Conservation (phyloP, 2,329 filamentous ascomycete genomes). For the Colletotrichum theobromicola region DNA sequence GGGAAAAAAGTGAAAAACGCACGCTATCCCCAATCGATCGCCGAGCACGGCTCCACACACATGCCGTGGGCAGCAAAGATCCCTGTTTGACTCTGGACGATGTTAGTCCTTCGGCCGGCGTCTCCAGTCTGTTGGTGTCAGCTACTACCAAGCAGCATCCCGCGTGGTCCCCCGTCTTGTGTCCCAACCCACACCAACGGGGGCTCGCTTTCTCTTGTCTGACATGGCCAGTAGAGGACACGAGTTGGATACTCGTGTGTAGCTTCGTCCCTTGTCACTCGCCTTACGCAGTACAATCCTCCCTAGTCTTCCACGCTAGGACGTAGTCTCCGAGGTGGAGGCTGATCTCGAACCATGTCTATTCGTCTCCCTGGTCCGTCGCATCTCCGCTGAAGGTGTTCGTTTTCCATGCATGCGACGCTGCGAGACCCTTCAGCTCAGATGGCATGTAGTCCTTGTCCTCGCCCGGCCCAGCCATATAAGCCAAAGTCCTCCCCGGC, state of each 20-base stretch:
- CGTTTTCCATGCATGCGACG: not conserved
- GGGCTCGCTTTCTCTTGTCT: not conserved
- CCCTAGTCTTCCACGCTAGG: not conserved
- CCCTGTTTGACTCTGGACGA: not conserved
- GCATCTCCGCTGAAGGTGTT: not conserved
- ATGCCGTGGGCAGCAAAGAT: not conserved
- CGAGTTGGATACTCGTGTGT: not conserved
- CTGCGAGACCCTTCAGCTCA: not conserved
- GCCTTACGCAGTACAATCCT: not conserved
- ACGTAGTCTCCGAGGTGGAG: constrained; percentile 13
- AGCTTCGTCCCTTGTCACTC: not conserved
- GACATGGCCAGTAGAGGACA: not conserved
- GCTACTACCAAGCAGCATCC: not conserved
- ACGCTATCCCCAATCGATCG: constrained; percentile 9
- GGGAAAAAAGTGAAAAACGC: constrained; percentile 15
- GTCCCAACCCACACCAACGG: not conserved
- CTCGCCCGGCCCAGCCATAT: not conserved
- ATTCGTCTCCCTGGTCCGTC: constrained; percentile 20
- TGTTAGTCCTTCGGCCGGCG: not conserved
- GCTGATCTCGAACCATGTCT: constrained; percentile 13
- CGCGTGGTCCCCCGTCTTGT: not conserved
- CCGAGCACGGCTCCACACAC: not conserved
- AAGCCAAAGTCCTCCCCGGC: not conserved
- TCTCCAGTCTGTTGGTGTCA: not conserved
- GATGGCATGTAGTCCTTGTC: constrained; percentile 5